Evolutionary conservation across 1,139 yeast genomes (phyloP), one percentile per base, ranked within the genome.

Genomic region (Protomyces gravidus): DNA sequence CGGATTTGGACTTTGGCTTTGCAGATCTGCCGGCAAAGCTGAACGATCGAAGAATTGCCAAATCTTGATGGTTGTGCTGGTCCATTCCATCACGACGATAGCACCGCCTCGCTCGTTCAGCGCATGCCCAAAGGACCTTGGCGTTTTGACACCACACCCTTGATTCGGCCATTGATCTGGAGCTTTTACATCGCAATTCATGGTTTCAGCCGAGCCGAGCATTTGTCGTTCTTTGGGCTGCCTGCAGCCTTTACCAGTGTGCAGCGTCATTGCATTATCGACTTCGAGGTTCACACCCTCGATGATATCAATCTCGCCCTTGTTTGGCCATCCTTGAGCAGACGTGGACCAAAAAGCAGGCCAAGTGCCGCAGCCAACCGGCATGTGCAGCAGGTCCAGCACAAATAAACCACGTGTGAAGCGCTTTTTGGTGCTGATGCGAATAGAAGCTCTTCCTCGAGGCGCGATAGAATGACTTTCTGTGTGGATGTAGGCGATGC

Each of bases 321-420:
- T 33, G 5, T 26, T 19, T 13, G 62, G 62, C 62, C 62, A 60
- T 5, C 56, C 46, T 4, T 27, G 28, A 7, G 50, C 53, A 15
- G 59, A 57, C 26, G 55, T 45, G 9, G 57, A 50, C 62, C 62
- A 60, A 27, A 60, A 60, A 17, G 62, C 62, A 2, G 62, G 62
- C 62, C 62, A 60, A 15, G 60, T 51, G 21, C 59, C 62, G 19
- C 62, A 60, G n/a, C 60, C 62, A 21, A 28, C 48, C 2, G 62
- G 62, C 60, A 56, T 51, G 23, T 60, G 62, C 11, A 39, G 5
- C 36, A 60, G n/a, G 28, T 60, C 60, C 13, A 60, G 40, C 27
- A 56, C 52, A 30, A 60, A 48, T 11, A 60, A 30, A 7, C 56
- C 62, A 3, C 23, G 23, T 11, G 56, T 50, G 17, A 45, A 55